Evolutionary conservation across 2,329 filamentous ascomycete species (phyloP).

Genomic region (Fusarium praegraminearum): DNA sequence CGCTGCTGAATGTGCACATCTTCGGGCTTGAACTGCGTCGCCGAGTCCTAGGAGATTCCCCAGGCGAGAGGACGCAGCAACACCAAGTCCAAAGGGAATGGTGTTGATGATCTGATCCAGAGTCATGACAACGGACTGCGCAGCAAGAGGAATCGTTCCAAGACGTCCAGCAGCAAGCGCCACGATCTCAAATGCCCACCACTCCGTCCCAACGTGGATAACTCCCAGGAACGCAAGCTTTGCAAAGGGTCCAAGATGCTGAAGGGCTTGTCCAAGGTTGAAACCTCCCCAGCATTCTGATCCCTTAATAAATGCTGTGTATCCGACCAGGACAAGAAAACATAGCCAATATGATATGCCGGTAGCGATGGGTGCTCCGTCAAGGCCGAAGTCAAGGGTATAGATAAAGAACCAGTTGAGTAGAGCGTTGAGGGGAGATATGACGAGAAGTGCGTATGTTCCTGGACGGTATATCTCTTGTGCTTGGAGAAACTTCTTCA

Average conservation of each 20-base stretch:
- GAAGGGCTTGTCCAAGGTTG: slow-evolving; percentile 70
- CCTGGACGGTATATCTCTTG: slow-evolving; percentile 88
- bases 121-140: slow-evolving; percentile 91
- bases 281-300: slow-evolving; percentile 84
- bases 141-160: slow-evolving; percentile 82
- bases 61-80: slow-evolving; percentile 81
- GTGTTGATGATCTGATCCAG: slow-evolving; percentile 87
- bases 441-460: slow-evolving; percentile 84
- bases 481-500: slow-evolving; percentile 90
- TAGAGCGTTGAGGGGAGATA: slow-evolving; percentile 82
- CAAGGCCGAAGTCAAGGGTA: slow-evolving; percentile 74
- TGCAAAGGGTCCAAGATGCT: slow-evolving; percentile 77
- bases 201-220: slow-evolving; percentile 88
- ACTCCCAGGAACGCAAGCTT: slow-evolving; percentile 81
- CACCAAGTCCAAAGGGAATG: slow-evolving; percentile 86
- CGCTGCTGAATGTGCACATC: slow-evolving; percentile 81
- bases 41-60: slow-evolving; percentile 83
- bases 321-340: slow-evolving; percentile 79
- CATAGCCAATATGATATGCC: slow-evolving; percentile 89
- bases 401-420: slow-evolving; percentile 87
- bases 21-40: slow-evolving; percentile 72
- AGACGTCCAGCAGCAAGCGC: slow-evolving; percentile 84
- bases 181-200: slow-evolving; percentile 96
- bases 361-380: slow-evolving; percentile 84
- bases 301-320: slow-evolving; percentile 77